Evolutionary conservation across 169 alveolate genomes (phyloP), one percentile per base, ranked within the genome.

Genomic region (Sarcocystis neurona): DNA sequence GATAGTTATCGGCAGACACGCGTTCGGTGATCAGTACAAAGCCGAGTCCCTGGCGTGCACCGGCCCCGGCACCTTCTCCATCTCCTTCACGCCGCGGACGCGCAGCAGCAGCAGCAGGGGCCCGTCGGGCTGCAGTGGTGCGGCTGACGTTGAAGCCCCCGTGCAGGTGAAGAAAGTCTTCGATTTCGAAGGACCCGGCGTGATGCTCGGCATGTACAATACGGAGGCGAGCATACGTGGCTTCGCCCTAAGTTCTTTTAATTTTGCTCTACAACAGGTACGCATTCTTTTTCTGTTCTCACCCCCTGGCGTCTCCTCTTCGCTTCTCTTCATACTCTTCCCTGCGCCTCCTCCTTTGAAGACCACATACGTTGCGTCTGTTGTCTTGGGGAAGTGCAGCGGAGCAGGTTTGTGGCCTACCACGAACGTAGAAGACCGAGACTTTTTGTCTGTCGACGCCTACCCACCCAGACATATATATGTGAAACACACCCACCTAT

Each of bases 21-120:
- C 98, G 20, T 96, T 94, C 92, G 99, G 98, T 41, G 99, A 98
- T 93, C 98, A 97, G 96, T 98, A 98, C 96, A 96, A 94, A 92
- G 97, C 97, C n/a, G 89, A 44, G 94, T 92, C 89, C 92, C 96
- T 30, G 86, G 92, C 84, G 34, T 47, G 84, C 48, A 87, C 80
- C 1, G 84, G 80, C 37, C 93, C 93, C 44, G 93, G 93, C 12
- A 46, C 23, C 32, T 89, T 89, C 78, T 66, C 86, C n/a, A 89
- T 89, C 30, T 58, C 60, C 34, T 89, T 89, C 50, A 84, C 63
- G 37, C 90, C 90, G 20, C 15, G 8, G 0, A 53, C 30, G 10
- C 85, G 88, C 18, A 80, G 88, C 39, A 48, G 32, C 41, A 8
- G 44, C 41, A 79, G 44, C 8, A 79, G 86, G 77, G 20, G 80